Conservation (phyloP, 2,329 filamentous ascomycete species). For the Epichloe elymi region DNA sequence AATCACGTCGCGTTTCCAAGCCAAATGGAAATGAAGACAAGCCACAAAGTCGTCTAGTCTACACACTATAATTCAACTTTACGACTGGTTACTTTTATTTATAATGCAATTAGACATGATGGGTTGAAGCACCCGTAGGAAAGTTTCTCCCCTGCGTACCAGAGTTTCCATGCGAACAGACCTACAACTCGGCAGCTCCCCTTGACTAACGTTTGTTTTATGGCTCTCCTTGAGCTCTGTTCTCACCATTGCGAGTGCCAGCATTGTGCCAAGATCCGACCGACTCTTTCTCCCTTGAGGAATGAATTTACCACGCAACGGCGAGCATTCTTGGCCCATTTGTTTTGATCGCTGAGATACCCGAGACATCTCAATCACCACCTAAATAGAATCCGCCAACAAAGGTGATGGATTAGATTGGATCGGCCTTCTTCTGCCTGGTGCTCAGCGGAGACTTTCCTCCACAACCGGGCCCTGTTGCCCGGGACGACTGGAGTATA, state of each 20-base stretch:
- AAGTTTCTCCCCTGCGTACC: no score
- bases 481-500: no score
- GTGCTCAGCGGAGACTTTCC: background rate
- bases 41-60: background rate
- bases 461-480: no score
- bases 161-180: background rate
- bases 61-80: no score
- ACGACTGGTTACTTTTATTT: no score
- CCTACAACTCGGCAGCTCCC: background rate
- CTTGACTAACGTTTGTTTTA: background rate
- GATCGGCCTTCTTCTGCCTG: background rate
- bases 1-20: slow-evolving; percentile 4
- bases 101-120: no score
- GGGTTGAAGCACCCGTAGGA: no score
- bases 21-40: slow-evolving; percentile 5
- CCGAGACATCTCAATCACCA: background rate
- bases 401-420: no score
- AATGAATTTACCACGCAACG: background rate
- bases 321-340: background rate
- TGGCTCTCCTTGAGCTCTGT: background rate
- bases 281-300: background rate
- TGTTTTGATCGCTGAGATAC: background rate
- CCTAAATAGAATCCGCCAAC: background rate
- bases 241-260: background rate
- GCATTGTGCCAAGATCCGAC: background rate